Base-by-base conservation (phyloP, 495 filamentous ascomycete genomes). In the Daldinia bambusicola region DNA sequence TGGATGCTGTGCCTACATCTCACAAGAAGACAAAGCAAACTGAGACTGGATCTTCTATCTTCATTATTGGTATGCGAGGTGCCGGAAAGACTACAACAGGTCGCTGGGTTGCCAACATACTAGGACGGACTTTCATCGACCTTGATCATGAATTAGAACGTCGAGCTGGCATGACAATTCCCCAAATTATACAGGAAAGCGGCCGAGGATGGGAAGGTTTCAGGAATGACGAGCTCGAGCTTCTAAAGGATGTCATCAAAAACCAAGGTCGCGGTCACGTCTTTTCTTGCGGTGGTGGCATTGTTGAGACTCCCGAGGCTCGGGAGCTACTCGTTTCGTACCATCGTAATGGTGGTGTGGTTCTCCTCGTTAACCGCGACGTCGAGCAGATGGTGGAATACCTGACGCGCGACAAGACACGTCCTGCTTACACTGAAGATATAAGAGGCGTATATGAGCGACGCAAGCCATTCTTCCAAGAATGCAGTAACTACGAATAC, bases 51-150 rank as follows among this genome's bases (percentile, higher is more conserved):
- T 70, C 78, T 3, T 95, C 94, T 10, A 89, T 98, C 62, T 91
- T 96, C 80, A 91, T 99, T 74, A 94, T 99, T 70, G 95, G 95
- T 18, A 99, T 99, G 95, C 89, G 95, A 68, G 95, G 96, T 73
- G 96, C 93, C 56, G 95, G 95, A 40, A 99, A 99, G 82, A 96
- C 96, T 0, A 99, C 95, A 3, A 90, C 93, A 20, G 95, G 95
- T 20, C 86, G 87, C 16, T 97, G 93, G 91, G 90, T 94, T 75
- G 88, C 89, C 2, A 85, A 86, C 66, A 84, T 91, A 30, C 84
- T 99, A 2, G 86, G 89, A 57, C 86, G 93, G 64, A 88, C 92
- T 20, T 89, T 97, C 55, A 78, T 97, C 32, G 95, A 99, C 74
- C 86, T 99, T 56, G 95, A 99, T 74, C 86, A 86, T 2, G 92